Evolutionary conservation across 2,329 filamentous ascomycete species (phyloP), one percentile per base, ranked within the genome.

Genomic region (Ascocoryne sarcoides): DNA sequence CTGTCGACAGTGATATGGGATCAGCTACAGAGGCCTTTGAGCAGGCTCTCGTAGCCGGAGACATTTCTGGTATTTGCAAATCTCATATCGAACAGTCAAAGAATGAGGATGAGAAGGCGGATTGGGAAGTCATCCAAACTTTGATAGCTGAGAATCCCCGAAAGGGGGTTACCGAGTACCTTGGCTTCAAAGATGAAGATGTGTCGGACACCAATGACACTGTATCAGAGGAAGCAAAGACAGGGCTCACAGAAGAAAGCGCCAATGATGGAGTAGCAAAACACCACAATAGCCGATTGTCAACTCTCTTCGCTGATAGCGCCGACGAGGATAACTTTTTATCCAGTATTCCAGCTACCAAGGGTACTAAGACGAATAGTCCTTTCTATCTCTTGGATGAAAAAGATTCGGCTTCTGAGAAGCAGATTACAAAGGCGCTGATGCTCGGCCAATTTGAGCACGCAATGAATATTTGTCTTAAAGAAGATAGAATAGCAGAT

Each of bases 81-180:
- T 73, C 79, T 16, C 84, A 90, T 58, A 80, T 88, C 46, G 69
- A 79, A 18, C 68, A 79, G 46, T 82, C 89, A 14, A 79, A 78
- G 56, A 85, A 79, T 0, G 89, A 95, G 1, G 87, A 94, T 50
- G 92, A 96, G 60, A 95, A 88, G 68, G 84, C 85, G 3, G 90
- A 96, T 62, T 98, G 92, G 92, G 83, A 84, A 50, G 87, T 96
- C 28, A 86, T 98, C 61, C 81, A 92, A 62, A 92, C 88, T 2
- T 65, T 98, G 45, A 82, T 90, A 36, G 82, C 85, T 3, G 79
- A 84, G 20, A 89, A 90, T 56, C 84, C 88, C n/a, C 79, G 89
- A 31, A 82, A 83, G 60, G 81, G 85, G 59, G 81, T 98, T 42
- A 75, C 92, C 16, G 83, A 93, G 51, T 89, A 93, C 59, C 75